Conservation (phyloP, 202 grass and related monocot species). For the Panicum hallii region DNA sequence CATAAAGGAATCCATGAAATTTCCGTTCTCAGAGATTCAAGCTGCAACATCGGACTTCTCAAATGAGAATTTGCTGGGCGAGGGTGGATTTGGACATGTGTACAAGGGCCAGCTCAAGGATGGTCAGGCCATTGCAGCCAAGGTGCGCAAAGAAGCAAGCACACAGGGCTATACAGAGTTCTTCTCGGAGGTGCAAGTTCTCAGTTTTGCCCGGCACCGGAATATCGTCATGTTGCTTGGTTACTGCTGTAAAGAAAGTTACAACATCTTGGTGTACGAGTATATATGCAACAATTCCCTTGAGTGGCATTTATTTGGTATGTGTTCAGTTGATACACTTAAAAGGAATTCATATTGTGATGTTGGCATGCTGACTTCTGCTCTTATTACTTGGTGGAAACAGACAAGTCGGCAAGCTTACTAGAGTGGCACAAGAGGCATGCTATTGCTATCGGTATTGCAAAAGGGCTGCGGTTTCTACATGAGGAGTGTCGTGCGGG, state of each 20-base stretch:
- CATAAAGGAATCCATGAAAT: conserved; percentile 83
- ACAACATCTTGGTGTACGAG: conserved; percentile 74
- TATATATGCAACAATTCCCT: conserved; percentile 85
- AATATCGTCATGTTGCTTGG: conserved; percentile 80
- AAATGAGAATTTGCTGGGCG: conserved; percentile 62
- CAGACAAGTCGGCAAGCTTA: conserved; percentile 55
- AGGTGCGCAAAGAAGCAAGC: conserved; percentile 68
- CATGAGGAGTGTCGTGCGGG: conserved; percentile 73
- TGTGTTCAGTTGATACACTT: conserved; percentile 18
- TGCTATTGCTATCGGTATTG: conserved; percentile 72
- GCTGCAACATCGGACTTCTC: conserved; percentile 68
- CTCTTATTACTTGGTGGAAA: conserved; percentile 41
- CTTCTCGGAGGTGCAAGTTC: conserved; percentile 79
- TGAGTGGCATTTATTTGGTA: conserved; percentile 79
- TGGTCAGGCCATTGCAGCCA: conserved; percentile 72
- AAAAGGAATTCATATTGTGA: conserved; percentile 8
- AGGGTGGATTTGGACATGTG: conserved; percentile 74
- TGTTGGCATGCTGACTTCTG: neutral
- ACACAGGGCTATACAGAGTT: conserved; percentile 73
- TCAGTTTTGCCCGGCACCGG: conserved; percentile 70
- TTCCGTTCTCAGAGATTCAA: conserved; percentile 67
- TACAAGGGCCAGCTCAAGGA: conserved; percentile 77
- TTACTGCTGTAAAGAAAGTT: conserved; percentile 78
- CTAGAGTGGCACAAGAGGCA: conserved; percentile 80
- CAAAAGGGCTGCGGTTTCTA: conserved; percentile 70